Evolutionary conservation across 2,329 filamentous ascomycete species (phyloP).

Genomic region (Teratosphaeria zuluensis): DNA sequence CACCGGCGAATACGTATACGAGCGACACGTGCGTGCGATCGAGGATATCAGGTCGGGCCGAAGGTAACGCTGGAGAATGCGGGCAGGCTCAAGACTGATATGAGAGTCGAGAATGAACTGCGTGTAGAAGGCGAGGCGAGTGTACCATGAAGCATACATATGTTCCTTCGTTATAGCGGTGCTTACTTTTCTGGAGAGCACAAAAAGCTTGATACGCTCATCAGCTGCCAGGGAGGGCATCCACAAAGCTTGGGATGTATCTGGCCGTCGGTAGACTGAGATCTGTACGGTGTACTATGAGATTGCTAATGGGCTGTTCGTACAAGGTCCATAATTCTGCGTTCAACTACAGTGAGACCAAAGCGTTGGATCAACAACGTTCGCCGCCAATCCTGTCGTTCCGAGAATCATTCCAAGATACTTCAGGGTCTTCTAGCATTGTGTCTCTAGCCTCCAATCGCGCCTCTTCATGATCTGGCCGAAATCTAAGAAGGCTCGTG

Average conservation of each 20-base stretch:
- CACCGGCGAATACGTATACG: neutral
- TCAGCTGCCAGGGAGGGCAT: neutral
- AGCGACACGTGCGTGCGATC: neutral
- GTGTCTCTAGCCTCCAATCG: too few species aligned
- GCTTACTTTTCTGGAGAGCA: neutral
- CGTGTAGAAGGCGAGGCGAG: neutral
- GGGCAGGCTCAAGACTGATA: neutral
- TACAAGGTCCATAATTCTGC: too few species aligned
- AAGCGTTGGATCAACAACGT: too few species aligned
- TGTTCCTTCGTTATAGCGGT: neutral
- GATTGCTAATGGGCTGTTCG: too few species aligned
- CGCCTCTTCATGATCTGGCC: too few species aligned
- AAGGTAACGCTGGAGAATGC: neutral
- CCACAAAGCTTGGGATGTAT: neutral
- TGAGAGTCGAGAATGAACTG: neutral
- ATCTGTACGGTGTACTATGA: neutral
- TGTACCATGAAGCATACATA: constrained; percentile 3
- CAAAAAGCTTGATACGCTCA: constrained; percentile 1
- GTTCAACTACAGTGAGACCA: too few species aligned
- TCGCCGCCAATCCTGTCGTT: too few species aligned
- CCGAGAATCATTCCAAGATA: too few species aligned
- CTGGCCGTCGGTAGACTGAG: neutral
- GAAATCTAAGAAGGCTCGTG: too few species aligned
- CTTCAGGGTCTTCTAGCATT: too few species aligned
- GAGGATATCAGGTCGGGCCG: neutral